Base-by-base conservation (phyloP, 805 yeast genomes). In the Myxozyma melibiosi region DNA sequence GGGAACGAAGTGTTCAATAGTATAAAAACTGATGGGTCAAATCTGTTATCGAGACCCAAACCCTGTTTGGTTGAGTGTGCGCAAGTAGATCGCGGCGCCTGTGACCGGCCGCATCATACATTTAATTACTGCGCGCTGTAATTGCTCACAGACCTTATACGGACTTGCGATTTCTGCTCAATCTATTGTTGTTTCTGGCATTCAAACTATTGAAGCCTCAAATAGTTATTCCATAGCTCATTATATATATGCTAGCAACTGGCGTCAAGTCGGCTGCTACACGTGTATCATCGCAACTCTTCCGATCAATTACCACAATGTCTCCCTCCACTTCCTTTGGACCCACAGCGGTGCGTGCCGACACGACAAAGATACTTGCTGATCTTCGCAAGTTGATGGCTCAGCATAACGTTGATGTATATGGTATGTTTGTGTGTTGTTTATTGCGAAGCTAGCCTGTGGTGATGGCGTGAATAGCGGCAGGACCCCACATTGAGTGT, bases 381-480 rank as follows among this genome's bases (percentile, higher is more conserved):
- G 76, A 75, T 20, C 74, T 91, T 57, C 79, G 97, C 67, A 65
- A 73, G 39, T 76, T 79, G 59, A 88, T 94, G 91, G 79, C 78
- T 42, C 72, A 77, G 43, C 70, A 82, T 55, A 82, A 80, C 34
- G 69, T 92, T 37, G 88, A 85, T 9, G 84, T 89, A 33, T 92
- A 94, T 70, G 77, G 66, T 63, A 27, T 18, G 65, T 60, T 8
- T 11, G 16, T 13, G n/a, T 8, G 13, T 8, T 4, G 1, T 35
- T 27, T 6, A 4, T 18, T 25, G 13, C 24, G 27, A 11, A 4
- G 16, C 13, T n/a, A 18, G 34, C 13, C n/a, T 24, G 11, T 30
- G 8, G 8, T 20, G 14, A 47, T 8, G n/a, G 11, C 8, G 18
- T 27, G n/a, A n/a, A n/a, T n/a, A n/a, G n/a, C n/a, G n/a, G n/a